Evolutionary conservation across 2,329 filamentous ascomycete genomes (phyloP), one percentile per base, ranked within the genome.

Genomic region (Alternaria novae-zelandiae): DNA sequence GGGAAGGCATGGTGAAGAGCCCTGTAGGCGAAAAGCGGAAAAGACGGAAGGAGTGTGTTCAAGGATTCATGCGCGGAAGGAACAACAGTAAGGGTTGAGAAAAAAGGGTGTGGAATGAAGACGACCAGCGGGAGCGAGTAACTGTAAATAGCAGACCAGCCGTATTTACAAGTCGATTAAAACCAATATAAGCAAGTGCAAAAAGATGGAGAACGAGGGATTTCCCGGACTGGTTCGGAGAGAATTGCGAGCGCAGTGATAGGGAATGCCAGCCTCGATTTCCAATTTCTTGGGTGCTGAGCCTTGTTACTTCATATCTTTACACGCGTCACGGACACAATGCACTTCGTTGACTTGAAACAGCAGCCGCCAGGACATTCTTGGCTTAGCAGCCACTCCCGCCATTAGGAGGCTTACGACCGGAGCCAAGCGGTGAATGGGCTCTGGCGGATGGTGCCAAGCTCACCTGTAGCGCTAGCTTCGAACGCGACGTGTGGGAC

Each of bases 1-100:
- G 80, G 21, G 80, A 80, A 55, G 83, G 83, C 83, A 85, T 85
- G 47, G 72, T 61, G 44, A 32, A 20, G 6, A 30, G 23, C 15
- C 13, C 9, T 12, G 36, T 20, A 17, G 20, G 12, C 4, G 45
- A 32, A 25, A 26, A 41, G 3, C 12, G 12, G 26, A 41, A 28
- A 53, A 51, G 45, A 51, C 17, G 15, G 30, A 46, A 51, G 47
- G 21, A 36, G 13, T 49, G n/a, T 10, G 20, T 32, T 32, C 10
- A 43, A 32, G 36, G 21, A 54, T 45, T 36, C 47, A 59, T 59
- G 57, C 57, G 47, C 26, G 23, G 47, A 51, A 30, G 25, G 15
- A 51, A 50, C 20, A 26, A 46, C 13, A 26, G 15, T 21, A 45
- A 36, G 25, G 12, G 25, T 25, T 53, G 41, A 17, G 20, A 17